Conservation (phyloP, 2,329 filamentous ascomycete species). For the Cryphonectria radicalis region DNA sequence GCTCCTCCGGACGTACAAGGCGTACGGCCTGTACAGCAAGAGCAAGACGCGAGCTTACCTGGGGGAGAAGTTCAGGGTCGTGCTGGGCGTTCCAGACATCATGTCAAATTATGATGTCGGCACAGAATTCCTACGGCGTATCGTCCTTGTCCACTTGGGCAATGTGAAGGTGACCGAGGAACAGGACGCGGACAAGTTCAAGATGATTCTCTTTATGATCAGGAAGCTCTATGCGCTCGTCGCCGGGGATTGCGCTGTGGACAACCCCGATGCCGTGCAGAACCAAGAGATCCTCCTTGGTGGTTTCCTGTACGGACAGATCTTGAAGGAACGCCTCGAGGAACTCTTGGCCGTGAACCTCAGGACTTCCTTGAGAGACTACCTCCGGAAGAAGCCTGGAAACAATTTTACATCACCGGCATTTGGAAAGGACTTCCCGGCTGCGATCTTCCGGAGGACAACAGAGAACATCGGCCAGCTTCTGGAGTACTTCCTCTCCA, state of each 20-base stretch:
- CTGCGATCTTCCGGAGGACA: slow-evolving; percentile 76
- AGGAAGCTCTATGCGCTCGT: slow-evolving; percentile 93
- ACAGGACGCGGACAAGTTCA: slow-evolving; percentile 91
- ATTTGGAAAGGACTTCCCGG: slow-evolving; percentile 79
- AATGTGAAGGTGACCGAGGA: slow-evolving; percentile 81
- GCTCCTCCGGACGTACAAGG: slow-evolving; percentile 89
- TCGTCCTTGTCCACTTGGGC: slow-evolving; percentile 90
- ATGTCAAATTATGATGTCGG: slow-evolving; percentile 88
- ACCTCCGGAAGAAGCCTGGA: slow-evolving; percentile 58
- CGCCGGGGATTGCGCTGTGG: slow-evolving; percentile 87
- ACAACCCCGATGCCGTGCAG: slow-evolving; percentile 95
- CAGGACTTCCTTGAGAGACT: slow-evolving; percentile 59
- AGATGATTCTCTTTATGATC: slow-evolving; percentile 93
- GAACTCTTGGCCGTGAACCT: slow-evolving; percentile 73
- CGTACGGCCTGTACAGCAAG: slow-evolving; percentile 81
- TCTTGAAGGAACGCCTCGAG: slow-evolving; percentile 91
- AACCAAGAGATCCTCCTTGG: slow-evolving; percentile 95
- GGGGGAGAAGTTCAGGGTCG: slow-evolving; percentile 87
- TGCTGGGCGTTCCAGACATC: slow-evolving; percentile 81
- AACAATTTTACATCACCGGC: slow-evolving; percentile 76
- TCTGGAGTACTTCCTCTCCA: slow-evolving; percentile 94
- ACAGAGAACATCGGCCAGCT: slow-evolving; percentile 88
- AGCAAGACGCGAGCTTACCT: slow-evolving; percentile 83
- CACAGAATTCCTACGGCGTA: slow-evolving; percentile 85
- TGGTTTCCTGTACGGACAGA: slow-evolving; percentile 92